Evolutionary conservation across 495 filamentous ascomycete species (phyloP).

Genomic region (Aspergillus biplanus): DNA sequence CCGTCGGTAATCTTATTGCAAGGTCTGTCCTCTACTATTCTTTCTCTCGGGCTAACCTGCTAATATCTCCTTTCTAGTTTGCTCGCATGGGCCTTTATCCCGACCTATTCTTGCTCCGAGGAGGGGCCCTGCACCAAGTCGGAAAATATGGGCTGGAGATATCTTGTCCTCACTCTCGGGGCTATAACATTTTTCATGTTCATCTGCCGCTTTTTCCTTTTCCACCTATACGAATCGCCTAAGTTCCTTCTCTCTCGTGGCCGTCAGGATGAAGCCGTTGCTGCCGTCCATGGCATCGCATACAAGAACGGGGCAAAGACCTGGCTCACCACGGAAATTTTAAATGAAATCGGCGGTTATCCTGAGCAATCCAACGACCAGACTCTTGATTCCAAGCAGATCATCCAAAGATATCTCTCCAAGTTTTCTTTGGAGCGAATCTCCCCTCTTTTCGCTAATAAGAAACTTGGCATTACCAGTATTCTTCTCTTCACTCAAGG

Average conservation of each 20-base stretch:
- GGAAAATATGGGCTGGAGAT: slow-evolving; percentile 83
- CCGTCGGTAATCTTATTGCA: slow-evolving; percentile 58
- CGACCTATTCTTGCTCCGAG: slow-evolving; percentile 51
- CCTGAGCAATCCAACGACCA: slow-evolving; percentile 37
- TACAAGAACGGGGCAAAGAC: slow-evolving; percentile 56
- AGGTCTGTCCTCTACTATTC: slow-evolving; percentile 26
- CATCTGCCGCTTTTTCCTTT: slow-evolving; percentile 70
- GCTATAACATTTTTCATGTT: slow-evolving; percentile 73
- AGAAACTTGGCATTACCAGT: slow-evolving; percentile 52
- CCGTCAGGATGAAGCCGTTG: slow-evolving; percentile 71
- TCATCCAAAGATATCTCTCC: slow-evolving; percentile 53
- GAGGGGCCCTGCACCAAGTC: slow-evolving; percentile 51
- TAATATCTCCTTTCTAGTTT: slow-evolving; percentile 38
- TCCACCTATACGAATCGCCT: slow-evolving; percentile 80
- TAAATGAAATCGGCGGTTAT: slow-evolving; percentile 57
- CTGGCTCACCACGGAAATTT: slow-evolving; percentile 56
- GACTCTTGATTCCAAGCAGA: slow-evolving; percentile 45
- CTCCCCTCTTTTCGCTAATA: slow-evolving; percentile 55
- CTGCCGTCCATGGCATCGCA: slow-evolving; percentile 64
- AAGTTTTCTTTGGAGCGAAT: slow-evolving; percentile 62
- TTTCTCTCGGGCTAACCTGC: slow-evolving; percentile 8
- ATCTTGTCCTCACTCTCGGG: slow-evolving; percentile 71
- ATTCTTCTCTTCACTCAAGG: slow-evolving; percentile 14
- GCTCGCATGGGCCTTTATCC: slow-evolving; percentile 62
- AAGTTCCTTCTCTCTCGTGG: slow-evolving; percentile 78